Base-by-base conservation (phyloP, 257 asterid species). In the Nicotiana paniculata region DNA sequence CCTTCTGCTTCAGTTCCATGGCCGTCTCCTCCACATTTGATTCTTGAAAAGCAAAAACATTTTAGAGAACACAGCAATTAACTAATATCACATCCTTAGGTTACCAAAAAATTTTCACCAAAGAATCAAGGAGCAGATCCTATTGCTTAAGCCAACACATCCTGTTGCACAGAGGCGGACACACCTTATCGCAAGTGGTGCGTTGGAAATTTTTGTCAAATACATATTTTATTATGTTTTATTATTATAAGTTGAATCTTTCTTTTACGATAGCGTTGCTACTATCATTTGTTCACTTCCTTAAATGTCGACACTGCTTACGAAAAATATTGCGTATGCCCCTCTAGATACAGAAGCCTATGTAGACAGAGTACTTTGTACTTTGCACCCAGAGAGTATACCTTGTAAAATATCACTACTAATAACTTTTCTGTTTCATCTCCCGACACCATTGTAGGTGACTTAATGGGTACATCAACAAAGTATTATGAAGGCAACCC, bases 1-100 rank as follows among this genome's bases (percentile, higher is more conserved):
- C 97, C 84, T 93, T 96, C 58, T 80, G 92, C 81, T 92, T 90
- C 62, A 90, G 54, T 86, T 91, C 97, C 78, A 37, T 85, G 77
- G 85, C 83, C 86, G 89, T 90, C 88, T 88, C 94, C 80, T 92
- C 91, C 64, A 94, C 86, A 15, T 83, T 86, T 35, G 89, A 88
- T 87, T 94, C 99, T 96, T 69, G 84, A 91, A 59, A 82, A 30
- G 79, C 5, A 83, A 81, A 76, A 55, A 77, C 76, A 28, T 51
- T 24, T 85, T 39, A 81, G 84, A 81, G 51, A 75, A 66, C 55
- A 8, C 1, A 21, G 63, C 17, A 66, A 48, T 39, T 64, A 37
- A 16, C 9, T 48, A 15, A 77, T 65, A 30, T 62, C 35, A 63
- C n/a, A 26, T 9, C n/a, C n/a, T 55, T 78, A 61, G 81, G 57